Conservation (phyloP, 306 rosid genomes). For the Pyrus pyrifolia region DNA sequence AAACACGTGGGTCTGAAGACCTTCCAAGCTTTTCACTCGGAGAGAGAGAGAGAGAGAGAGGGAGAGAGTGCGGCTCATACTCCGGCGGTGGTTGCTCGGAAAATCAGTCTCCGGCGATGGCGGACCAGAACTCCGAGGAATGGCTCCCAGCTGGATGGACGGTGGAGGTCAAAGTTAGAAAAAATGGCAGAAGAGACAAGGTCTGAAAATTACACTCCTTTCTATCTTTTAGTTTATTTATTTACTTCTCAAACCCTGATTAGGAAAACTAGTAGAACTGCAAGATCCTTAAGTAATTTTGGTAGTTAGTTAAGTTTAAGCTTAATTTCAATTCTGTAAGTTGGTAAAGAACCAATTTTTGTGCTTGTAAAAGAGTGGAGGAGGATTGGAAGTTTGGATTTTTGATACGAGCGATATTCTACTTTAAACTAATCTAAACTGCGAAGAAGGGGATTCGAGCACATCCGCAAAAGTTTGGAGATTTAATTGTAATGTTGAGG, state of each 20-base stretch:
- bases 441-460: background rate
- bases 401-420: background rate
- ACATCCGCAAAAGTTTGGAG: background rate
- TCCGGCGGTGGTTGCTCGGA: constrained; percentile 6
- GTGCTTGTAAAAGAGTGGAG: background rate
- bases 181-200: constrained; percentile 63
- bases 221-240: background rate
- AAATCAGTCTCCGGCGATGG: constrained; percentile 32
- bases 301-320: background rate
- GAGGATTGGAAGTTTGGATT: background rate
- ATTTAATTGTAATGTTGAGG: background rate
- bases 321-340: background rate
- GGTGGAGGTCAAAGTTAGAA: constrained; percentile 44
- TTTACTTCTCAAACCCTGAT: background rate
- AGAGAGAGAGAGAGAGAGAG: constrained; percentile 1
- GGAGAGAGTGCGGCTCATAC: background rate
- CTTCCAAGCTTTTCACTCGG: constrained; percentile 1
- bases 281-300: background rate
- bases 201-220: constrained; percentile 13
- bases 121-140: constrained; percentile 29
- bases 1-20: constrained; percentile 22
- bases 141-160: constrained; percentile 72
- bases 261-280: background rate
- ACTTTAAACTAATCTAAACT: background rate
- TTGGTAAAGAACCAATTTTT: constrained; percentile 3